These are phyloP conservation scores for Solanum gandarillasii DNA, from an alignment of 257 asterid species.

Conservation along the genomic window DNA sequence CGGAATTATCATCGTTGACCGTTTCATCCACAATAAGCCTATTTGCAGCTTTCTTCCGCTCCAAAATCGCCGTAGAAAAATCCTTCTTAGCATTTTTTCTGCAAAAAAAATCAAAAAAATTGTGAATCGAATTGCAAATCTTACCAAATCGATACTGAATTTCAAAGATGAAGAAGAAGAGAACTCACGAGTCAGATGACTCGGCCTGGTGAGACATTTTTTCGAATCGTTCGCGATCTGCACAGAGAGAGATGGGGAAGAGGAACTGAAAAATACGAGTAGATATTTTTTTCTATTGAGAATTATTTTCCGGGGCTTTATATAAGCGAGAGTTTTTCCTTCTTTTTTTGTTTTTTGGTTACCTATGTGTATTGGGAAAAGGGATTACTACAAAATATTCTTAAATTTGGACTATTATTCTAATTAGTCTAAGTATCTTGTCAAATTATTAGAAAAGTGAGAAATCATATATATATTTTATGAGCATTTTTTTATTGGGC, in stretches of 20 bases:
- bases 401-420: neutral
- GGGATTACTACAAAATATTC: neutral
- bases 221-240: neutral
- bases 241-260: neutral
- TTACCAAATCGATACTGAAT: neutral
- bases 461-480: no score
- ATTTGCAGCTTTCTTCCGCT: slow-evolving; percentile 78
- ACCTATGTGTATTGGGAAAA: neutral
- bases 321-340: neutral
- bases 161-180: neutral
- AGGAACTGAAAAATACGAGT: neutral
- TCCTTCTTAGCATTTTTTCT: slow-evolving; percentile 69
- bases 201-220: slow-evolving; percentile 59
- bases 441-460: no score
- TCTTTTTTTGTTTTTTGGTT: neutral
- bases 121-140: neutral
- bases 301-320: neutral
- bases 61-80: slow-evolving; percentile 76
- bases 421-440: neutral
- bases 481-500: no score
- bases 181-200: slow-evolving; percentile 71
- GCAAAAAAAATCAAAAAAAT: neutral
- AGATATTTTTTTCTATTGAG: neutral
- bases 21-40: slow-evolving; percentile 82
- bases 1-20: slow-evolving; percentile 76